phyloP scores from a whole-genome alignment of 2,329 filamentous ascomycete genomes.

The Rhynchosporium secalis region DNA sequence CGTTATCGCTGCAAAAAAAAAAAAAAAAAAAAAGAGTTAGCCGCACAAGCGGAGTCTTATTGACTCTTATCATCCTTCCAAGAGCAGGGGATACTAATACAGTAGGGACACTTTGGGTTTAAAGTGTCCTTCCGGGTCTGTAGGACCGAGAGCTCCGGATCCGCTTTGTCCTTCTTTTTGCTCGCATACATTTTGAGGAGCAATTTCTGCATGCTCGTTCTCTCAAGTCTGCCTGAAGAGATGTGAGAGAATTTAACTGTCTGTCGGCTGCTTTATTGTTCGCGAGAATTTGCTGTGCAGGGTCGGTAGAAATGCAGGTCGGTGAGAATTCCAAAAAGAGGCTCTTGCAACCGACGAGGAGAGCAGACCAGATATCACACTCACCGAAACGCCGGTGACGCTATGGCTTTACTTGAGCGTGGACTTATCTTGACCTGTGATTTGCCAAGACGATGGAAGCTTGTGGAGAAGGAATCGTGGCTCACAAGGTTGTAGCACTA shows the following conservation, averaged over 20 bases:
- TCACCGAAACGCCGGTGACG: neutral
- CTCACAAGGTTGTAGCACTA: constrained; percentile 3
- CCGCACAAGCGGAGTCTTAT: neutral
- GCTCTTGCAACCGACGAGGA: neutral
- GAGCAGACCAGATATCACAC: neutral
- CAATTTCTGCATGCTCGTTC: neutral
- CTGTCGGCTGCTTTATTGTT: neutral
- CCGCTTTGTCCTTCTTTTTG: neutral
- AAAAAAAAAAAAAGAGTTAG: neutral
- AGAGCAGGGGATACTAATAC: neutral
- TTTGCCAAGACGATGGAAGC: constrained; percentile 6
- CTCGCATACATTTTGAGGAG: neutral
- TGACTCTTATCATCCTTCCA: neutral
- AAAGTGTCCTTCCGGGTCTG: neutral
- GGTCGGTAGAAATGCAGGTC: neutral
- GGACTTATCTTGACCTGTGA: neutral
- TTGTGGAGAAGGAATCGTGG: constrained; percentile 8
- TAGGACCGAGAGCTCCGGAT: constrained; percentile 1
- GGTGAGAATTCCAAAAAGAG: neutral
- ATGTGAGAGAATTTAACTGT: neutral
- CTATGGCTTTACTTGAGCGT: neutral
- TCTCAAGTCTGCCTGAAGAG: neutral
- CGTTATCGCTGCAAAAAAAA: no score
- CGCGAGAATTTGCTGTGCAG: neutral
- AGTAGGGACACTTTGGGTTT: neutral